These are phyloP conservation scores for Aquilaria sinensis DNA, from an alignment of 345 rosid species.

Conservation along the genomic window DNA sequence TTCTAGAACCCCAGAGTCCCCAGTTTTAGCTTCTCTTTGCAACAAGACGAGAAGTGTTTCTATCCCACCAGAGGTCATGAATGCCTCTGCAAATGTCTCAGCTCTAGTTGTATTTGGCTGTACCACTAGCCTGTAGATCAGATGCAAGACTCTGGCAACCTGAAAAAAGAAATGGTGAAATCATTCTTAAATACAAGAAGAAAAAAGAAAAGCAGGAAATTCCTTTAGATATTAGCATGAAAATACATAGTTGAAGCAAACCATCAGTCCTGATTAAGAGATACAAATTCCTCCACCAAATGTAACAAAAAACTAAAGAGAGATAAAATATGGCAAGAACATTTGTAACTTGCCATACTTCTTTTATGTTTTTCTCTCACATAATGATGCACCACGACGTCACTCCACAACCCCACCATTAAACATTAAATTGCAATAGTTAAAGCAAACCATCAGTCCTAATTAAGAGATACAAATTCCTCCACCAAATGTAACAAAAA, in stretches of 20 bases:
- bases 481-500: too few species aligned
- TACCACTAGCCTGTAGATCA: conserved; percentile 80
- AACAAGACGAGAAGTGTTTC: conserved; percentile 96
- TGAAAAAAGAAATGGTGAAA: conserved; percentile 29
- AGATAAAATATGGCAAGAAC: too few species aligned
- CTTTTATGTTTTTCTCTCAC: too few species aligned
- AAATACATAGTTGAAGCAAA: neutral
- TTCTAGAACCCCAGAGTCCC: conserved; percentile 45
- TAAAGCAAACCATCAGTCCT: too few species aligned
- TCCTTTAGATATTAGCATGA: conserved; percentile 6
- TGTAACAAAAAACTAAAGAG: too few species aligned
- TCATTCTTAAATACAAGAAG: conserved; percentile 11
- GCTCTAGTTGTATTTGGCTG: conserved; percentile 93
- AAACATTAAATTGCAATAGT: too few species aligned
- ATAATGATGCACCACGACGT: too few species aligned
- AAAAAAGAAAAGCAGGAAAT: neutral
- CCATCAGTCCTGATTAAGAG: too few species aligned
- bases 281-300: too few species aligned
- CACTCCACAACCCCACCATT: too few species aligned
- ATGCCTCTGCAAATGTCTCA: conserved; percentile 66
- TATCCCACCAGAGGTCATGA: conserved; percentile 81
- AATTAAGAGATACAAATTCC: too few species aligned
- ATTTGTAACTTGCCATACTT: too few species aligned
- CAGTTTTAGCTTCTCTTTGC: conserved; percentile 91
- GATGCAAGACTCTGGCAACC: conserved; percentile 91